Evolutionary conservation across 2,329 filamentous ascomycete genomes (phyloP).

Genomic region (Thyridium curvatum): DNA sequence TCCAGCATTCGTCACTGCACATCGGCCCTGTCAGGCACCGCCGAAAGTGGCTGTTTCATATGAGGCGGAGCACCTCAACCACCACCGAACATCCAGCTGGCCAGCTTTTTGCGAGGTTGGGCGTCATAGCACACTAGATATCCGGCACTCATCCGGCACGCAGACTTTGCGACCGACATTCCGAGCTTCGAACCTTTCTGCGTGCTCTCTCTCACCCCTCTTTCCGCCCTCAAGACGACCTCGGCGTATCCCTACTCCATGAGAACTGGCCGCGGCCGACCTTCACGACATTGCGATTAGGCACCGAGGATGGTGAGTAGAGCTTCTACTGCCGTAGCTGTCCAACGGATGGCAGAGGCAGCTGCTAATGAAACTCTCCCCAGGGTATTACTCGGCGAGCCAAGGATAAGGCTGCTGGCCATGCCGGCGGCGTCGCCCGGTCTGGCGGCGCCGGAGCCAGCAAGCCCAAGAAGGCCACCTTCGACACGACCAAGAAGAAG

Average conservation of each 20-base stretch:
- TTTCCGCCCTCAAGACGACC: neutral
- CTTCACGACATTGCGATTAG: no score
- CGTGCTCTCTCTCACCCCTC: neutral
- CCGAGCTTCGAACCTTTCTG: no score
- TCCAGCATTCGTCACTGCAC: slow-evolving; percentile 3
- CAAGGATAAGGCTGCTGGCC: slow-evolving; percentile 38
- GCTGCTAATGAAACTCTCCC: neutral
- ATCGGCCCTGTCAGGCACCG: slow-evolving; percentile 5
- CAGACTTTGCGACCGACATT: no score
- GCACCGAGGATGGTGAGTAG: slow-evolving; percentile 6
- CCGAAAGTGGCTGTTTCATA: slow-evolving; percentile 5
- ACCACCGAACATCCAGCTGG: neutral
- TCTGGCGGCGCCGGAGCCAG: slow-evolving; percentile 33
- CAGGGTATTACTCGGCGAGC: slow-evolving; percentile 44
- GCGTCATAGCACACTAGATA: no score
- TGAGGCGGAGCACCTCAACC: slow-evolving; percentile 4
- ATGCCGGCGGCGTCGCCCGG: slow-evolving; percentile 32
- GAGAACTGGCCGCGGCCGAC: no score
- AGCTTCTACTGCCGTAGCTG: neutral
- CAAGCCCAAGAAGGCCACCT: slow-evolving; percentile 91
- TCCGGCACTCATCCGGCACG: no score
- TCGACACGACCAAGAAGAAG: slow-evolving; percentile 97
- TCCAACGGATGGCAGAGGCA: no score
- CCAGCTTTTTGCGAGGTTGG: no score
- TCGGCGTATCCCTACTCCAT: neutral